These are phyloP conservation scores for Cordyceps militaris DNA, from an alignment of 2,329 filamentous ascomycete genomes.

Conservation along the genomic window DNA sequence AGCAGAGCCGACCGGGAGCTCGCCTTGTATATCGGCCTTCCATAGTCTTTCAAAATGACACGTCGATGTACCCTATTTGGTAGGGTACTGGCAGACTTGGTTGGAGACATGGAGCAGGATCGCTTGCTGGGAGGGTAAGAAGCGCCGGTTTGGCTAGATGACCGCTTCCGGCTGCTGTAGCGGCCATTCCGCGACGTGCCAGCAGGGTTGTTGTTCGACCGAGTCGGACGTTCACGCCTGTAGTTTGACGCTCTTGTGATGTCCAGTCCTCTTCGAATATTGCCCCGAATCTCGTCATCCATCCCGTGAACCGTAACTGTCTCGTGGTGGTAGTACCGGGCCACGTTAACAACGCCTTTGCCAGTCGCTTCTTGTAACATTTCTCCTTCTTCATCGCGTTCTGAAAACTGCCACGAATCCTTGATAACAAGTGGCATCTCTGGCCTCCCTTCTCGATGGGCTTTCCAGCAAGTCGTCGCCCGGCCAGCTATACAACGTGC, in stretches of 20 bases:
- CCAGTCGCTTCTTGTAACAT: conserved; percentile 30
- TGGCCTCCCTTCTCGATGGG: conserved; percentile 28
- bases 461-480: conserved; percentile 39
- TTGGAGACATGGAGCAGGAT: background rate
- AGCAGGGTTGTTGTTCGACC: background rate
- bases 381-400: conserved; percentile 35
- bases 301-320: conserved; percentile 28
- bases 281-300: conserved; percentile 23
- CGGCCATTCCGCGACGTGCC: background rate
- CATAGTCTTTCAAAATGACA: conserved; percentile 34
- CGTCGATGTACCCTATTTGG: conserved; percentile 33
- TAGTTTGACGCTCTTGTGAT: background rate
- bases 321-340: conserved; percentile 36
- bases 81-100: background rate
- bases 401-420: conserved; percentile 36
- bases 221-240: background rate
- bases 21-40: conserved; percentile 34
- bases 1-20: conserved; percentile 31
- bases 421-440: conserved; percentile 35
- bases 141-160: background rate
- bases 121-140: background rate
- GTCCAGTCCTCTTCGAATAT: background rate
- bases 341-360: conserved; percentile 32
- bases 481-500: conserved; percentile 30
- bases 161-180: background rate